phyloP scores from a whole-genome alignment of 352 stramenopile species.

The Phytophthora cryptogea region DNA sequence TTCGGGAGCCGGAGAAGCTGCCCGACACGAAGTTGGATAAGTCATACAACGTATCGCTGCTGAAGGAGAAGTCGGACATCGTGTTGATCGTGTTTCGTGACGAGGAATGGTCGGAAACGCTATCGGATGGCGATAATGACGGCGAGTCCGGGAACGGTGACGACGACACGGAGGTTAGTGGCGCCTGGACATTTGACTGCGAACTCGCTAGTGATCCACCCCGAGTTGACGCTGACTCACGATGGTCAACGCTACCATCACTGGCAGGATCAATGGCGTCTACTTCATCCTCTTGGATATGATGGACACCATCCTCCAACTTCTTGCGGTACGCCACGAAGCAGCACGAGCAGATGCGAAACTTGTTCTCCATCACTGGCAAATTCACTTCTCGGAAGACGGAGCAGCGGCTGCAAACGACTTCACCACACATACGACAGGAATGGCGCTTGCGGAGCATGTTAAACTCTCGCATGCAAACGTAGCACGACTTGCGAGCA shows the following conservation, averaged over 20 bases:
- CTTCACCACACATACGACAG: conserved; percentile 83
- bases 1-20: conserved; percentile 29
- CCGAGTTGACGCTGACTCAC: conserved; percentile 2
- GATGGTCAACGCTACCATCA: conserved; percentile 14
- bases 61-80: conserved; percentile 40
- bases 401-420: conserved; percentile 79
- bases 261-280: conserved; percentile 9
- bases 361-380: conserved; percentile 61
- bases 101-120: conserved; percentile 42
- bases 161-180: neutral
- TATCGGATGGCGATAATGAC: conserved; percentile 27
- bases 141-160: conserved; percentile 10
- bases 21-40: conserved; percentile 9
- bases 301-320: conserved; percentile 22
- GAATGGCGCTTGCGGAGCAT: conserved; percentile 75
- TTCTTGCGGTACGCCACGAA: conserved; percentile 68
- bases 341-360: conserved; percentile 75
- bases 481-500: conserved; percentile 53
- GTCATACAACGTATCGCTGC: conserved; percentile 35
- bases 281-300: conserved; percentile 19
- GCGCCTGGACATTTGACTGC: neutral
- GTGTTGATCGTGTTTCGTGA: conserved; percentile 37
- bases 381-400: conserved; percentile 71
- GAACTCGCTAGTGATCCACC: conserved; percentile 1
- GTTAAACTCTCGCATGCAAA: conserved; percentile 76